Conservation (phyloP, 2,329 filamentous ascomycete genomes). For the Xylaria multiplex region DNA sequence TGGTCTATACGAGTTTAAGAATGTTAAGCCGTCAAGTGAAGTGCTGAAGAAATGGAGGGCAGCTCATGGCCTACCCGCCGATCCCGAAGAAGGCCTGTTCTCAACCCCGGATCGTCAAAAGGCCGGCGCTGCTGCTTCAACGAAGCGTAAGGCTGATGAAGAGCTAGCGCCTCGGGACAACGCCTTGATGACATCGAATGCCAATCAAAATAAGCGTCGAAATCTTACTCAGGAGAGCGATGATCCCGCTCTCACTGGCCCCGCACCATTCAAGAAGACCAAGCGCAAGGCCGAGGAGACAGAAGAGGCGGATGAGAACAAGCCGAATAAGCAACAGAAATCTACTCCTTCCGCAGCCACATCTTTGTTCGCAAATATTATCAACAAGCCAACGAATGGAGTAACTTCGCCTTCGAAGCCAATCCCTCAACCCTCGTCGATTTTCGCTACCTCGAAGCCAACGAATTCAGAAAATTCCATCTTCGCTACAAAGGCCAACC, state of each 20-base stretch:
- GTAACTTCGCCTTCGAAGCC: slow-evolving; percentile 44
- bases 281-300: slow-evolving; percentile 63
- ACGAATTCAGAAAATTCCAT: slow-evolving; percentile 43
- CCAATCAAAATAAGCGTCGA: slow-evolving; percentile 62
- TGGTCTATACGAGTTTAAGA: slow-evolving; percentile 71
- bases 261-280: slow-evolving; percentile 56
- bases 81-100: slow-evolving; percentile 55
- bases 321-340: slow-evolving; percentile 63
- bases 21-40: slow-evolving; percentile 67
- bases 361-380: slow-evolving; percentile 66
- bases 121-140: slow-evolving; percentile 49
- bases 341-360: slow-evolving; percentile 64
- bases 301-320: slow-evolving; percentile 58
- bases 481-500: slow-evolving; percentile 47
- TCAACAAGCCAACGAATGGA: slow-evolving; percentile 58
- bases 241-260: slow-evolving; percentile 49
- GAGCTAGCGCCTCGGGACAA: slow-evolving; percentile 55
- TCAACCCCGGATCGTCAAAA: slow-evolving; percentile 46
- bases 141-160: slow-evolving; percentile 68
- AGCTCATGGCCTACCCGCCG: slow-evolving; percentile 63
- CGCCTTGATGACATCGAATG: slow-evolving; percentile 50
- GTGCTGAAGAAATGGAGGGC: slow-evolving; percentile 68
- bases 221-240: slow-evolving; percentile 53
- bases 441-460: slow-evolving; percentile 39
- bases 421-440: slow-evolving; percentile 34